A percentile compares a stretch with the other conserved stretches of the same genome.
phyloP scores from a whole-genome alignment of 768 basidiomycete species.

The Basidioascus undulatus region DNA sequence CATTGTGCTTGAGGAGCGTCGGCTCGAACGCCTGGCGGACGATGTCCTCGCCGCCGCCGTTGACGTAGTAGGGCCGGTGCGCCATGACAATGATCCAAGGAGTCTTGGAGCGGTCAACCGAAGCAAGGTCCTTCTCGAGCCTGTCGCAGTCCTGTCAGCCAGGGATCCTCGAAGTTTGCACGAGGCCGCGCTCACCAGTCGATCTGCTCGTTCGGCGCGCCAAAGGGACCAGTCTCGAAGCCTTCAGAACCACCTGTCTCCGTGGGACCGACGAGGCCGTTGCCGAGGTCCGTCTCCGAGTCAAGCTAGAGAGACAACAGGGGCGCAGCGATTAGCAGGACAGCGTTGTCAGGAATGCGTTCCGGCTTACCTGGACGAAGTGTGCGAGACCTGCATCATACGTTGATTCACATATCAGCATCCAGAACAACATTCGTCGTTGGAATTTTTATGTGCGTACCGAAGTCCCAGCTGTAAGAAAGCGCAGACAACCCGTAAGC shows the following conservation, averaged over 20 bases:
- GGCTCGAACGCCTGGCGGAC: conserved; percentile 9
- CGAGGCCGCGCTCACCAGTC: conserved; percentile 3
- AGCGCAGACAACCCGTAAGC: no score
- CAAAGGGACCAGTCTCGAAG: conserved; percentile 8
- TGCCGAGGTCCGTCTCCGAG: conserved; percentile 10
- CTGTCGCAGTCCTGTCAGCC: conserved; percentile 6
- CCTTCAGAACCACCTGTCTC: conserved; percentile 2
- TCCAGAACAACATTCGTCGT: no score
- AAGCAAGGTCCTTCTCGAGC: conserved; percentile 12
- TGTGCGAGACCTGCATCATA: no score
- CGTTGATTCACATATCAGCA: no score
- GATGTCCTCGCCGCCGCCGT: no score
- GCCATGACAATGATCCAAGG: conserved; percentile 13
- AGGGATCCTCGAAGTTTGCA: neutral
- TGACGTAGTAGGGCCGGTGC: conserved; percentile 10
- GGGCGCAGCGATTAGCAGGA: no score
- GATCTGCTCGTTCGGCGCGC: conserved; percentile 6
- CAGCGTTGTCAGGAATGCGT: no score
- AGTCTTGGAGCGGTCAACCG: conserved; percentile 11
- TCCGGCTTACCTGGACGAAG: no score
- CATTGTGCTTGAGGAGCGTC: conserved; percentile 10
- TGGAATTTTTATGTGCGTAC: no score
- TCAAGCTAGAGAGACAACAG: no score
- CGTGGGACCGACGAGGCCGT: conserved; percentile 2
- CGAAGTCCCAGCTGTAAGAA: no score